Evolutionary conservation across 257 asterid species (phyloP).

Genomic region (Fraxinus cuspidata): DNA sequence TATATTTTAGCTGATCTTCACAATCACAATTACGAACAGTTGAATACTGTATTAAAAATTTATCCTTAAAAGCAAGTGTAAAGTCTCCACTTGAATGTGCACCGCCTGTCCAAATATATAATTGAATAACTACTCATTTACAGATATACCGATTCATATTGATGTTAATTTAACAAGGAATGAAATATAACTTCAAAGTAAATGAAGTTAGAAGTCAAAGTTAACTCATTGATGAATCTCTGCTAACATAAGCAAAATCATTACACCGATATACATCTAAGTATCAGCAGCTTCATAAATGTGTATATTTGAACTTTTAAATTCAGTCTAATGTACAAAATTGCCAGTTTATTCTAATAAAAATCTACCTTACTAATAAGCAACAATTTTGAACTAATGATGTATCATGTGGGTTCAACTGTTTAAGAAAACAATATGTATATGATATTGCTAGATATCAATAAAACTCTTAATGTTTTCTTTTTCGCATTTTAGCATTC

Average conservation of each 20-base stretch:
- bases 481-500: no score
- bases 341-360: neutral
- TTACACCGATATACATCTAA: neutral
- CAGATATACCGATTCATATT: neutral
- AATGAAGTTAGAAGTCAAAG: neutral
- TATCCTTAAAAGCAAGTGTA: neutral
- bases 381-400: neutral
- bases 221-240: neutral
- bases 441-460: neutral
- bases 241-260: no score
- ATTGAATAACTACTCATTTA: no score
- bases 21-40: slow-evolving; percentile 4
- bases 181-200: neutral
- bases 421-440: neutral
- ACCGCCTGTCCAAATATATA: neutral
- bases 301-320: neutral
- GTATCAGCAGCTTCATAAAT: neutral
- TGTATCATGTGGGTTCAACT: neutral
- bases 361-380: neutral
- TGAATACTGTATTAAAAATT: no score
- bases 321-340: neutral
- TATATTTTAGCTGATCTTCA: neutral
- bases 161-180: neutral
- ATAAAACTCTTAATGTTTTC: neutral
- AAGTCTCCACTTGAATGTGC: neutral